A percentile compares a stretch with the other conserved stretches of the same genome.
phyloP scores from a whole-genome alignment of 495 filamentous ascomycete species.

The Trichoderma asperelloides region DNA sequence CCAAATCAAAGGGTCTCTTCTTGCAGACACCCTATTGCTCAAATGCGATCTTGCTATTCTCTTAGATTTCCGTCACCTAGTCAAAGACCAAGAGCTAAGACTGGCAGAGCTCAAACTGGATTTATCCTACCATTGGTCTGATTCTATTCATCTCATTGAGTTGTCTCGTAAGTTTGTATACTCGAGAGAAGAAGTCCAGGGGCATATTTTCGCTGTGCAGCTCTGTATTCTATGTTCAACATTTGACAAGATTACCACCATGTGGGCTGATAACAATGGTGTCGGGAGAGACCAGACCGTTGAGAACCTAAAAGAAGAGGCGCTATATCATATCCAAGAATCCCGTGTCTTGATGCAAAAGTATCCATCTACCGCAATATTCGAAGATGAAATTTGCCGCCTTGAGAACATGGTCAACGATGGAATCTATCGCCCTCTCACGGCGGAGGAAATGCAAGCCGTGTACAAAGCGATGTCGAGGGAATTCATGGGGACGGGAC shows the following conservation, averaged over 20 bases:
- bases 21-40: constrained; percentile 42
- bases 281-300: constrained; percentile 25
- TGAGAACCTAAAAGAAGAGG: constrained; percentile 7
- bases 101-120: constrained; percentile 20
- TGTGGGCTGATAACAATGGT: constrained; percentile 17
- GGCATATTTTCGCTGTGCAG: background rate
- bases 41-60: constrained; percentile 49
- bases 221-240: background rate
- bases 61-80: constrained; percentile 41
- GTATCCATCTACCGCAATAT: constrained; percentile 12
- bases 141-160: background rate
- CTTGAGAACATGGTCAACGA: constrained; percentile 19
- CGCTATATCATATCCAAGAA: constrained; percentile 9
- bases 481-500: constrained; percentile 46
- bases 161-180: background rate
- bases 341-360: constrained; percentile 15
- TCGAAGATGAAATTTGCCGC: constrained; percentile 16
- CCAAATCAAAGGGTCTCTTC: constrained; percentile 38
- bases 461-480: constrained; percentile 43
- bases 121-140: constrained; percentile 23
- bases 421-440: constrained; percentile 25
- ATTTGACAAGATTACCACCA: constrained; percentile 20
- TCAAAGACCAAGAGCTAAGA: constrained; percentile 13
- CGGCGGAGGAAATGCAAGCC: constrained; percentile 27
- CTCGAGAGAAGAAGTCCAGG: background rate